Evolutionary conservation across 2,329 filamentous ascomycete genomes (phyloP), one percentile per base, ranked within the genome.

Genomic region (Microdochium bolleyi): DNA sequence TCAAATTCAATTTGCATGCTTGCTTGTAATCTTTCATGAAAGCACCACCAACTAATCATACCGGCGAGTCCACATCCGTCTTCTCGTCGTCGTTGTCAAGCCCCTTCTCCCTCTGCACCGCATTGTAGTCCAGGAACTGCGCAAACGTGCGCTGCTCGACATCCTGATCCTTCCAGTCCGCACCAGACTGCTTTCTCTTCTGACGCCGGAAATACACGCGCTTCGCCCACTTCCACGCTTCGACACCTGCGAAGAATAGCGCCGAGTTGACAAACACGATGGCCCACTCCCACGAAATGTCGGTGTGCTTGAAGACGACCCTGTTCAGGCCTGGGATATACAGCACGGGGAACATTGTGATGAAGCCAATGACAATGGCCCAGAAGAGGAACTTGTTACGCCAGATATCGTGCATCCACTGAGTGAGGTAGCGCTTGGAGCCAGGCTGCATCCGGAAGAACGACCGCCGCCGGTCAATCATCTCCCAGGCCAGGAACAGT

Each of bases 401-500:
- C 84, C 84, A 88, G 50, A 89, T 74, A 60, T 87, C 83, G 54
- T 75, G 60, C 61, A 82, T 76, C 84, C 85, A 89, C 61, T 87
- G 81, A 0, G 81, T 84, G 53, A 85, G 75, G 63, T 83, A 81
- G 53, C 70, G 71, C 61, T 78, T 82, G 24, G 76, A 79, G 16
- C 73, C 73, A 0, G 85, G 82, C 61, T 87, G 80, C 82, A 89
- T 87, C 60, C 79, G 77, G 78, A 91, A 90, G 73, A 91, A 88
- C 8, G 80, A 85, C 46, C 84, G 80, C 22, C 87, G 83, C 70
- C 86, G 79, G 61, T 88, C 78, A 55, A 89, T 76, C 78, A 89
- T 86, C 66, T 91, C 86, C 87, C 87, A 91, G 0, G 88, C 87
- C 4, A 89, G 74, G 72, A 90, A 88, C 19, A 90, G 77, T 0